phyloP scores from a whole-genome alignment of 2,329 filamentous ascomycete species.

The Aureobasidium sp. region DNA sequence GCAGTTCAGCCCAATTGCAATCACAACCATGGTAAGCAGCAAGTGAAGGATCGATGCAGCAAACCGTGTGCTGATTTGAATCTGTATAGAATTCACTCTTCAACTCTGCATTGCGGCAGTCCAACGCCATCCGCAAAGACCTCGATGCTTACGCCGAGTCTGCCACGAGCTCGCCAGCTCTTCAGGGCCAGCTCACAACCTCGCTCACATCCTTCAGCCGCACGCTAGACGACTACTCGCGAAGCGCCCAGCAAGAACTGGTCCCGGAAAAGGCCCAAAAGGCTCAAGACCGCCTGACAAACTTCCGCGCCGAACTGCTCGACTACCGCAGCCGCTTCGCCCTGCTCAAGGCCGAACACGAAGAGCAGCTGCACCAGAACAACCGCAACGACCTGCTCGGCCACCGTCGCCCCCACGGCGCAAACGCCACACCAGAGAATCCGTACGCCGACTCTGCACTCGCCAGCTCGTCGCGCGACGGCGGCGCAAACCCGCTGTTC shows the following conservation, averaged over 20 bases:
- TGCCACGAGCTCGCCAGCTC: conserved; percentile 49
- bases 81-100: conserved; percentile 46
- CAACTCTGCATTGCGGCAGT: conserved; percentile 79
- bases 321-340: conserved; percentile 75
- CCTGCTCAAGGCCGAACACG: conserved; percentile 63
- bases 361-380: conserved; percentile 44
- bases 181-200: conserved; percentile 67
- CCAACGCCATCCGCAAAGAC: conserved; percentile 67
- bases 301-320: conserved; percentile 71
- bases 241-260: conserved; percentile 76
- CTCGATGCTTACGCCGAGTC: conserved; percentile 60
- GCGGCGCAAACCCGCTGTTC: conserved; percentile 28
- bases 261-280: conserved; percentile 88
- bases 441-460: conserved; percentile 62
- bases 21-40: neutral
- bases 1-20: neutral
- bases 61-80: neutral
- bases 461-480: conserved; percentile 20
- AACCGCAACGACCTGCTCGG: conserved; percentile 75
- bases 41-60: no score
- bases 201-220: conserved; percentile 75
- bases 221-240: conserved; percentile 85
- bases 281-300: conserved; percentile 73
- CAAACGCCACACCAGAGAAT: conserved; percentile 72
- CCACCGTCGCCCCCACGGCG: conserved; percentile 62